phyloP scores from a whole-genome alignment of 1,284 basidiomycete species.

The Cyathus olla region DNA sequence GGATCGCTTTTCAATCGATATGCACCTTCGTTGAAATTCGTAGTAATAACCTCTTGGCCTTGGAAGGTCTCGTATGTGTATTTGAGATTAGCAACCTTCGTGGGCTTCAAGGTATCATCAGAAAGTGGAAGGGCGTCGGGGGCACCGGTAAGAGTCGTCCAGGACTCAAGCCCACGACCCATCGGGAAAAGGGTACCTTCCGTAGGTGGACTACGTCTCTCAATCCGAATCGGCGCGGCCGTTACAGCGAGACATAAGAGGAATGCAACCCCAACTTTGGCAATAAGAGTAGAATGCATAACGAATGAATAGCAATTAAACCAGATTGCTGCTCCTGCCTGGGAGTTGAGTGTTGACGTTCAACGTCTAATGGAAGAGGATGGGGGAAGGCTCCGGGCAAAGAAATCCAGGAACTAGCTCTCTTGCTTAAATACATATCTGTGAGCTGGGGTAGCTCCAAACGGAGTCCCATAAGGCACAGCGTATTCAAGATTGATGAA shows the following conservation, averaged over 20 bases:
- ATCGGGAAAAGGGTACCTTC: slow-evolving; percentile 12
- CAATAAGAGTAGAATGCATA: not conserved
- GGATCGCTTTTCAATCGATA: slow-evolving; percentile 17
- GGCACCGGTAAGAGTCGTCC: slow-evolving; percentile 13
- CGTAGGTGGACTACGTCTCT: not conserved
- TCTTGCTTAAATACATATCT: no score
- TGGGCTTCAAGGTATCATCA: slow-evolving; percentile 15
- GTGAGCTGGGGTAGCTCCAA: no score
- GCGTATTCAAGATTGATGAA: no score
- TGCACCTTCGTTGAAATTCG: slow-evolving; percentile 17
- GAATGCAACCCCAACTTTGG: not conserved
- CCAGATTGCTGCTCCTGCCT: not conserved
- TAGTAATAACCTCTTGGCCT: slow-evolving; percentile 9
- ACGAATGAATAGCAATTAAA: not conserved
- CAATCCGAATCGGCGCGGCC: not conserved
- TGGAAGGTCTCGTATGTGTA: not conserved
- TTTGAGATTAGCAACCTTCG: slow-evolving; percentile 2
- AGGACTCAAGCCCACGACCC: slow-evolving; percentile 6
- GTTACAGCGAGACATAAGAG: not conserved
- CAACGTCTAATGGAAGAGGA: not conserved
- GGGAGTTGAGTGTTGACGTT: not conserved
- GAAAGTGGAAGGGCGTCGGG: slow-evolving; percentile 7
- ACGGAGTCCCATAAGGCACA: not conserved
- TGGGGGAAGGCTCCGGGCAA: not conserved
- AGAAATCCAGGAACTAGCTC: not conserved